Conservation (phyloP, 179 eudicot species). For the Sideroxylon spinosum region DNA sequence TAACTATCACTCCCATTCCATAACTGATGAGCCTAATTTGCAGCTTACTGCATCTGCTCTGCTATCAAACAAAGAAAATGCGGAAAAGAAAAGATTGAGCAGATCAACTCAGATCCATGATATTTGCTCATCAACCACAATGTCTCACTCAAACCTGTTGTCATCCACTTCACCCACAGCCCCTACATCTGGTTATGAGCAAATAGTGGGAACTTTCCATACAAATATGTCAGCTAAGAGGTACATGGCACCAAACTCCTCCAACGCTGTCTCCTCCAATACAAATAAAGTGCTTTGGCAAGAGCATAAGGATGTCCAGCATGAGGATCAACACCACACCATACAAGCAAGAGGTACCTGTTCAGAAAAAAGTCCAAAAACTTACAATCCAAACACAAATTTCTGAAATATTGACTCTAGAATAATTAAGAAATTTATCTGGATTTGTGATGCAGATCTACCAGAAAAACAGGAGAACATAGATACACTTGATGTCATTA, state of each 20-base stretch:
- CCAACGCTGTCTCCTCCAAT: slow-evolving; percentile 12
- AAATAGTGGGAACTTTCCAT: slow-evolving; percentile 19
- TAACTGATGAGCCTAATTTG: slow-evolving; percentile 4
- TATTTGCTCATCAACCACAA: slow-evolving; percentile 15
- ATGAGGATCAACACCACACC: slow-evolving; percentile 15
- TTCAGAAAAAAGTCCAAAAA: neutral
- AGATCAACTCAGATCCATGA: slow-evolving; percentile 10
- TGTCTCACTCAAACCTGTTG: slow-evolving; percentile 21
- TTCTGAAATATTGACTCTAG: neutral
- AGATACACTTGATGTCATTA: slow-evolving; percentile 35
- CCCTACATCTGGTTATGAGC: slow-evolving; percentile 14
- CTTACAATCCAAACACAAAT: neutral
- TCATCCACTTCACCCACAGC: slow-evolving; percentile 12
- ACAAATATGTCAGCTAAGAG: slow-evolving; percentile 19
- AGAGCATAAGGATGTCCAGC: slow-evolving; percentile 10
- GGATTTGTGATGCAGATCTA: slow-evolving; percentile 27
- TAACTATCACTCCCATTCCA: neutral
- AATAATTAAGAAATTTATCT: neutral
- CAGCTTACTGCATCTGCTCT: slow-evolving; percentile 18
- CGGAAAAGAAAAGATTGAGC: slow-evolving; percentile 12
- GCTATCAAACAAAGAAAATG: slow-evolving; percentile 14
- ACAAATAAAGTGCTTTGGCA: slow-evolving; percentile 19
- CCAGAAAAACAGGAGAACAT: slow-evolving; percentile 20
- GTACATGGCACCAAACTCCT: slow-evolving; percentile 13
- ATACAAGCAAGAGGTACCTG: slow-evolving; percentile 27